These are phyloP conservation scores for Polygonum maritimum DNA, from an alignment of 148 eudicot genomes.

Conservation along the genomic window DNA sequence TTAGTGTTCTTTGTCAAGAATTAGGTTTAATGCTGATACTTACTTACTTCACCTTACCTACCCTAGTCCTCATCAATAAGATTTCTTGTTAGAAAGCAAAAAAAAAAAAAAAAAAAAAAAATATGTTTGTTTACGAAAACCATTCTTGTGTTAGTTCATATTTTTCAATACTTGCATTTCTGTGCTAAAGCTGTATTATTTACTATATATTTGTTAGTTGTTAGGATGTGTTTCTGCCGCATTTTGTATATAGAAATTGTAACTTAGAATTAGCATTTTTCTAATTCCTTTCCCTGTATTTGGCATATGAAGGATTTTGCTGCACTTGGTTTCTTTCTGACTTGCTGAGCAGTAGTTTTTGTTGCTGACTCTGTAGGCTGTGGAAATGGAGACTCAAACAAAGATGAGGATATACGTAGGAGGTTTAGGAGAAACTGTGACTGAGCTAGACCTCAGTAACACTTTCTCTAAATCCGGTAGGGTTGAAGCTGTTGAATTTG, in stretches of 20 bases:
- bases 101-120: no score
- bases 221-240: background rate
- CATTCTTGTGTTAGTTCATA: background rate
- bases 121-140: no score
- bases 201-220: background rate
- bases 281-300: background rate
- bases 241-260: background rate
- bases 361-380: background rate
- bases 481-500: conserved; percentile 46
- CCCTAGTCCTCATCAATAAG: no score
- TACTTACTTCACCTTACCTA: background rate
- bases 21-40: background rate
- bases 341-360: background rate
- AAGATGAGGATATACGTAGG: conserved; percentile 58
- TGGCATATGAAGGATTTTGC: background rate
- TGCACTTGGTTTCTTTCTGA: background rate
- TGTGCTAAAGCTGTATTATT: background rate
- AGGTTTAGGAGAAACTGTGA: conserved; percentile 70
- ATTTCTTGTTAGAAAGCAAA: no score
- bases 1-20: background rate
- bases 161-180: background rate
- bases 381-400: conserved; percentile 7
- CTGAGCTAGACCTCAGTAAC: conserved; percentile 48
- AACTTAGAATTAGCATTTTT: background rate
- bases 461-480: conserved; percentile 59